These are phyloP conservation scores for Stylosanthes scabra DNA, from an alignment of 331 rosid genomes.

Conservation along the genomic window DNA sequence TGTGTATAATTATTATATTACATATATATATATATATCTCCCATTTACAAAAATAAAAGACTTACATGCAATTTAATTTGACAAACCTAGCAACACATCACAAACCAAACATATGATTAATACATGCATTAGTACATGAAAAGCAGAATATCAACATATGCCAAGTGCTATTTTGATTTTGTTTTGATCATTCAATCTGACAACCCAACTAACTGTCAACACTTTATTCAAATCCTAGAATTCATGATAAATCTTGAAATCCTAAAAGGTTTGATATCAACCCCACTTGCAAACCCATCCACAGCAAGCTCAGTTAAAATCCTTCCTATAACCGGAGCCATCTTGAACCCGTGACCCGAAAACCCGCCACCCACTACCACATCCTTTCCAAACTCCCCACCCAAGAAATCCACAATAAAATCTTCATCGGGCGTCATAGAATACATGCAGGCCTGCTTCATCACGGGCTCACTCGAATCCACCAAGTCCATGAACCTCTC, in stretches of 20 bases:
- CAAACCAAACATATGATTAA: too few species aligned
- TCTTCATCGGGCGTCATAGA: constrained; percentile 86
- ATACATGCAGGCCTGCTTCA: constrained; percentile 81
- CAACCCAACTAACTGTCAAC: too few species aligned
- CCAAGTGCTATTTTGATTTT: too few species aligned
- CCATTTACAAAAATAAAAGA: too few species aligned
- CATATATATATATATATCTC: too few species aligned
- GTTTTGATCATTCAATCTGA: too few species aligned
- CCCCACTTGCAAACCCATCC: constrained; percentile 60
- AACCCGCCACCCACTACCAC: constrained; percentile 88
- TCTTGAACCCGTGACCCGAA: constrained; percentile 96
- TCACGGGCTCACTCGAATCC: constrained; percentile 61
- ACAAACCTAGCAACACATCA: too few species aligned
- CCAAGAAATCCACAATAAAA: constrained; percentile 81
- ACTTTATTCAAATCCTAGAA: too few species aligned
- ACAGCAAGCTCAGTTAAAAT: constrained; percentile 65
- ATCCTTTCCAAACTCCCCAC: constrained; percentile 75
- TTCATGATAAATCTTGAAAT: constrained; percentile 49
- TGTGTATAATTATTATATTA: too few species aligned
- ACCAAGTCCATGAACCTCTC: constrained; percentile 56
- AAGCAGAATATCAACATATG: too few species aligned
- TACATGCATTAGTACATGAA: too few species aligned
- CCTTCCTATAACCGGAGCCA: constrained; percentile 85
- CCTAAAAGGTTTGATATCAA: constrained; percentile 64
- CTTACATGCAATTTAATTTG: too few species aligned